Evolutionary conservation across 176 grass and related monocot genomes (phyloP), one percentile per base, ranked within the genome.

Genomic region (Oryza glaberrima): DNA sequence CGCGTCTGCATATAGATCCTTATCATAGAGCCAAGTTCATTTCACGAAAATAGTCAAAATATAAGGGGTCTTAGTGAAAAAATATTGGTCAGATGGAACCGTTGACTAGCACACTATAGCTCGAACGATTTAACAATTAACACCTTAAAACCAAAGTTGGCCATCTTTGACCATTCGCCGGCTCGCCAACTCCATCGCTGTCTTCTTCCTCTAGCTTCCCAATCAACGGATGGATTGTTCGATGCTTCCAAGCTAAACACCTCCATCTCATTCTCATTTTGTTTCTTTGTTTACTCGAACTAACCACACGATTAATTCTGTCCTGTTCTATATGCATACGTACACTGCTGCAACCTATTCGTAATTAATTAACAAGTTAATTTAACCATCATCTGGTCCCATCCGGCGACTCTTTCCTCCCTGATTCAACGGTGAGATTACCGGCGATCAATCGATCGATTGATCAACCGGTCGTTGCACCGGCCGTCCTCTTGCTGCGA

Each of bases 151-250:
- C 60, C 35, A 51, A 47, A 36, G 69, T 32, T 28, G 77, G 9
- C 28, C 71, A 52, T 81, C 82, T 81, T 45, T 85, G 82, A 89
- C 76, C 38, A 63, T 19, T 65, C 36, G 16, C 13, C 72, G 49
- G 49, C 49, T 52, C 49, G 26, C n/a, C 69, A 19, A 20, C 19
- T 82, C 49, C 4, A 5, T 36, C 35, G 52, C 54, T 58, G 49
- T 52, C 49, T 58, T 58, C 54, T 58, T 58, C 17, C 19, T 19
- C 15, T 56, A 58, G n/a, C 6, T 20, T 58, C 54, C 52, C 17
- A 58, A 58, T 0, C 17, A 1, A 58, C 3, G 5, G 54, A 58
- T 9, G 54, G 7, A 58, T 11, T 0, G 40, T 23, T 12, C 9
- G 61, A 48, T 30, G 41, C 41, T 79, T 51, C 22, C 38, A 79